Evolutionary conservation across 176 grass and related monocot species (phyloP).

Genomic region (Oryza punctata): DNA sequence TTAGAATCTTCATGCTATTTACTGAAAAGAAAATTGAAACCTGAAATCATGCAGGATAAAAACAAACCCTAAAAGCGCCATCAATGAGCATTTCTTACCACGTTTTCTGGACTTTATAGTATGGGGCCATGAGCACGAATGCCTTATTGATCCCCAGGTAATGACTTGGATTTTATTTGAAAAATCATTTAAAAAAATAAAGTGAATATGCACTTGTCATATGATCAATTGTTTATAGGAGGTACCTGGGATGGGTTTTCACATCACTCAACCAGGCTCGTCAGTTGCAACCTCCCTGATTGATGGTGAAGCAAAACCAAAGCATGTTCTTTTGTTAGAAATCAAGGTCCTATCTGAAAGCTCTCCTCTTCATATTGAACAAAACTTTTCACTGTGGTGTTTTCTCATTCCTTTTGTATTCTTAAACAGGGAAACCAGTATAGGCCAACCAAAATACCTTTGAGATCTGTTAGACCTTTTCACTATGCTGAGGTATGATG

Average conservation of each 20-base stretch:
- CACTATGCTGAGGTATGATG: slow-evolving; percentile 86
- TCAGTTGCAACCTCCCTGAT: slow-evolving; percentile 92
- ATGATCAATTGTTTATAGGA: slow-evolving; percentile 51
- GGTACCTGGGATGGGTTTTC: slow-evolving; percentile 95
- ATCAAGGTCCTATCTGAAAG: slow-evolving; percentile 64
- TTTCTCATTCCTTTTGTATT: slow-evolving; percentile 48
- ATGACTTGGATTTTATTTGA: slow-evolving; percentile 22
- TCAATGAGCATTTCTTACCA: slow-evolving; percentile 96
- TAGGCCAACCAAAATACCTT: slow-evolving; percentile 87
- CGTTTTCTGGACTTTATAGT: slow-evolving; percentile 87
- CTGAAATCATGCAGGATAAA: slow-evolving; percentile 69
- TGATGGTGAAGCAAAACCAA: slow-evolving; percentile 95
- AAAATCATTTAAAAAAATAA: not conserved
- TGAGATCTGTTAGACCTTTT: slow-evolving; percentile 90
- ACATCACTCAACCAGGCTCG: slow-evolving; percentile 95
- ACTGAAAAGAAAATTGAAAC: slow-evolving; percentile 20
- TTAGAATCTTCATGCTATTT: not conserved
- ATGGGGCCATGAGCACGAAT: slow-evolving; percentile 99
- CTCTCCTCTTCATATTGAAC: slow-evolving; percentile 22
- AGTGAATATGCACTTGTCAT: slow-evolving; percentile 10
- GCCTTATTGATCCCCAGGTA: slow-evolving; percentile 92
- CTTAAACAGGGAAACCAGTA: slow-evolving; percentile 83
- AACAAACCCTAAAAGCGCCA: slow-evolving; percentile 88
- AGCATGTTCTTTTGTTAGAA: slow-evolving; percentile 92
- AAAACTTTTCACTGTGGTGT: not conserved